Conservation (phyloP, 768 basidiomycete species). For the Termitomyces sp. region DNA sequence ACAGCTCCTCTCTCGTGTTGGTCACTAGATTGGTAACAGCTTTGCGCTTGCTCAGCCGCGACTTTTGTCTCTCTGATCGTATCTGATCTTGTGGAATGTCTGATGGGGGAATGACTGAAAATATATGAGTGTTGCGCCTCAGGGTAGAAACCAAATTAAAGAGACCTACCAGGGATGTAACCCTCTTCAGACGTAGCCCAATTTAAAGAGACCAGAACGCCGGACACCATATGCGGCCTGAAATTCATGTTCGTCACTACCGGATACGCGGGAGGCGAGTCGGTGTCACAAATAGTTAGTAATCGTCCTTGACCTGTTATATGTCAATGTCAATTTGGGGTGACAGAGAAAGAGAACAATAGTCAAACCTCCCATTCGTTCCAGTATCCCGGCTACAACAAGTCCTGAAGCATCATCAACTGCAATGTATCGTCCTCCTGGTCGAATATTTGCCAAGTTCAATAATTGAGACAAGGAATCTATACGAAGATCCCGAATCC, state of each 20-base stretch:
- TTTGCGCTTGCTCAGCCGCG: slow-evolving; percentile 75
- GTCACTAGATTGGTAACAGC: slow-evolving; percentile 58
- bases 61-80: slow-evolving; percentile 69
- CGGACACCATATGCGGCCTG: slow-evolving; percentile 43
- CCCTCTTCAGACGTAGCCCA: slow-evolving; percentile 88
- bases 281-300: slow-evolving; percentile 82
- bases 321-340: slow-evolving; percentile 1
- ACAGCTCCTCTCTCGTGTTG: slow-evolving; percentile 73
- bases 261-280: slow-evolving; percentile 91
- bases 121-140: slow-evolving; percentile 5
- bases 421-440: slow-evolving; percentile 83
- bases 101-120: slow-evolving; percentile 53
- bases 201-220: slow-evolving; percentile 69
- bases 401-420: slow-evolving; percentile 93
- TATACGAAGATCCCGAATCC: slow-evolving; percentile 79
- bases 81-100: slow-evolving; percentile 56
- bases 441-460: slow-evolving; percentile 75
- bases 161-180: slow-evolving; percentile 57
- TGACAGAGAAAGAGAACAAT: not conserved
- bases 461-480: slow-evolving; percentile 91
- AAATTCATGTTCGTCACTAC: slow-evolving; percentile 87
- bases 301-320: slow-evolving; percentile 71
- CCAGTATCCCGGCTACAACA: slow-evolving; percentile 79
- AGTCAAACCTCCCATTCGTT: slow-evolving; percentile 73
- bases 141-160: not conserved